phyloP scores from a whole-genome alignment of 2,329 filamentous ascomycete genomes.

The Fusarium ambrosium region DNA sequence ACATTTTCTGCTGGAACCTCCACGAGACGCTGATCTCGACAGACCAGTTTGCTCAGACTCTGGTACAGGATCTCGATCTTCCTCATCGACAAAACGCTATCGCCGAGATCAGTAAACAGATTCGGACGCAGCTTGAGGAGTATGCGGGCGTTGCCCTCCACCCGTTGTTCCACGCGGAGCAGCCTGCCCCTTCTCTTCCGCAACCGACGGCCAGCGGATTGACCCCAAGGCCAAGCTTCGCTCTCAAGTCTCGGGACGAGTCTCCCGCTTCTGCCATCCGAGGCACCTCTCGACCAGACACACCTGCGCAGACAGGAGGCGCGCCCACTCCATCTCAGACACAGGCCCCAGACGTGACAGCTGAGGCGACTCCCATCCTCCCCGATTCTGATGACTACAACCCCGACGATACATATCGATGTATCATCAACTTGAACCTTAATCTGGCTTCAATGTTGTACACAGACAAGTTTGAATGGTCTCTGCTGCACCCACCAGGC shows the following conservation, averaged over 20 bases:
- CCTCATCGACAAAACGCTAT: slow-evolving; percentile 79
- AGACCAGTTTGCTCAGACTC: slow-evolving; percentile 91
- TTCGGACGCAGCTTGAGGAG: slow-evolving; percentile 94
- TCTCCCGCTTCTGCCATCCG: slow-evolving; percentile 53
- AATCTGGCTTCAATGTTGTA: slow-evolving; percentile 93
- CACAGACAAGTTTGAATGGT: slow-evolving; percentile 99
- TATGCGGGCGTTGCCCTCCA: slow-evolving; percentile 95
- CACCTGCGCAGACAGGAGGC: slow-evolving; percentile 67
- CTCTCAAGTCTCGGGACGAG: slow-evolving; percentile 55
- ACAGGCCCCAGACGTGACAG: slow-evolving; percentile 71
- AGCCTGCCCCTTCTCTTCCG: slow-evolving; percentile 46
- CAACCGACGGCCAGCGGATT: slow-evolving; percentile 34
- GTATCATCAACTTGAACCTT: slow-evolving; percentile 90
- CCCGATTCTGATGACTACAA: slow-evolving; percentile 81
- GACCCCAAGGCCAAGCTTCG: slow-evolving; percentile 49
- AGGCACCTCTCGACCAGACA: slow-evolving; percentile 65
- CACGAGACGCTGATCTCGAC: slow-evolving; percentile 95
- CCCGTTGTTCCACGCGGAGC: slow-evolving; percentile 83
- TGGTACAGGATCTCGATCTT: slow-evolving; percentile 94
- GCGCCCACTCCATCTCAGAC: slow-evolving; percentile 62
- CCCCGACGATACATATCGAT: slow-evolving; percentile 94
- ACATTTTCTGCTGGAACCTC: slow-evolving; percentile 98
- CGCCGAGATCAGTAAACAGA: slow-evolving; percentile 90
- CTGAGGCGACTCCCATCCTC: slow-evolving; percentile 73
- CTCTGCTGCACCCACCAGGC: slow-evolving; percentile 89